Evolutionary conservation across 2,329 filamentous ascomycete genomes (phyloP).

Genomic region (Aureobasidium lini): DNA sequence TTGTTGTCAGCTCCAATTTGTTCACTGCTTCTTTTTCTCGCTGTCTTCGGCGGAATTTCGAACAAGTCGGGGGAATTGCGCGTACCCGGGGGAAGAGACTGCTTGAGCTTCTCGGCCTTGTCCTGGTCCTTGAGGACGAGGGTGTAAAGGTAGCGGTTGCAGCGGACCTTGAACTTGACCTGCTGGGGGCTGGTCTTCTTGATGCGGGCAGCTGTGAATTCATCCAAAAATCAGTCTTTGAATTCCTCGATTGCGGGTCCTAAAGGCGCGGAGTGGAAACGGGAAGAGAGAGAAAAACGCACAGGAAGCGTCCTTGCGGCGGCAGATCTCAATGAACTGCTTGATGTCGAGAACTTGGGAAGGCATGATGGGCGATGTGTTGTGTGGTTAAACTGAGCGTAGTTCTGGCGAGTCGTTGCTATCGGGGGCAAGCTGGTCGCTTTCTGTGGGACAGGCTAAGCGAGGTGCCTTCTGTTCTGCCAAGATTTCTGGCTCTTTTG

Average conservation of each 20-base stretch:
- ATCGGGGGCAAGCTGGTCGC: not conserved
- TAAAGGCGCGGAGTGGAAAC: not conserved
- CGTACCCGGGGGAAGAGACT: constrained; percentile 95
- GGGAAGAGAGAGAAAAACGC: constrained; percentile 43
- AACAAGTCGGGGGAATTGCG: not conserved
- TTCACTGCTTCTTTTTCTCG: not conserved
- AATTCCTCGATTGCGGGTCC: not conserved
- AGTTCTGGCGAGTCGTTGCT: not conserved
- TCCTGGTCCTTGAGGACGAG: constrained; percentile 96
- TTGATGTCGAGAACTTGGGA: constrained; percentile 98
- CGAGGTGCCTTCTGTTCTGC: not conserved
- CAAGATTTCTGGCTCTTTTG: not conserved
- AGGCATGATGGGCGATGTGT: constrained; percentile 73
- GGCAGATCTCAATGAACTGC: constrained; percentile 99
- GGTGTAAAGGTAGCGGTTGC: constrained; percentile 93
- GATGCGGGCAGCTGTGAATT: constrained; percentile 42
- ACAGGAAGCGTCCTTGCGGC: constrained; percentile 99
- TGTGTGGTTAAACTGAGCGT: not conserved
- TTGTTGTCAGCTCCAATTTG: constrained; percentile 11
- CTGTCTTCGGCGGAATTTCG: not conserved
- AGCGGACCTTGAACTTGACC: constrained; percentile 99
- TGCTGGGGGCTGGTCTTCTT: constrained; percentile 87
- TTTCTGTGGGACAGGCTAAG: not conserved
- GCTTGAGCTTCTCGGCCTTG: constrained; percentile 99
- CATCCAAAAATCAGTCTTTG: not conserved